A percentile compares a stretch with the other conserved stretches of the same genome.
These are phyloP conservation scores for Colletotrichum sansevieriae DNA, from an alignment of 2,329 filamentous ascomycete species.

Conservation along the genomic window DNA sequence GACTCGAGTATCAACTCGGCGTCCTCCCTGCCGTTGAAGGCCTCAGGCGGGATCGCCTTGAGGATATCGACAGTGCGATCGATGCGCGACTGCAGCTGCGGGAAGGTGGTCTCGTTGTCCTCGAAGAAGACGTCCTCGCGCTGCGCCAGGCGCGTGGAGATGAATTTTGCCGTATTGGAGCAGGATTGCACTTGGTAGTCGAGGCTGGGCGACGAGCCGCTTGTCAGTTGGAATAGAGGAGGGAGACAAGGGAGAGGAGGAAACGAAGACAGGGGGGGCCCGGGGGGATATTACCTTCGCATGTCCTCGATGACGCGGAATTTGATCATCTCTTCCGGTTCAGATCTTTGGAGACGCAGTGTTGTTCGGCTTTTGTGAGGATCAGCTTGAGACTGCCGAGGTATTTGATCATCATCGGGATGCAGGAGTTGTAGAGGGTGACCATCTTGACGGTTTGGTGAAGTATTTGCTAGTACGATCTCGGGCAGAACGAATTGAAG, in stretches of 20 bases:
- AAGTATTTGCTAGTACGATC: not conserved
- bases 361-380: slow-evolving; percentile 40
- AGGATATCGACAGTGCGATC: slow-evolving; percentile 48
- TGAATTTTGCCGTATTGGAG: slow-evolving; percentile 44
- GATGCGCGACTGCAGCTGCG: slow-evolving; percentile 33
- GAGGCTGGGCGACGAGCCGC: slow-evolving; percentile 23
- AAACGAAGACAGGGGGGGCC: not conserved
- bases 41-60: slow-evolving; percentile 44
- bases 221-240: not conserved
- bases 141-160: slow-evolving; percentile 39
- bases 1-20: slow-evolving; percentile 46
- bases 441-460: slow-evolving; percentile 20
- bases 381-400: slow-evolving; percentile 45
- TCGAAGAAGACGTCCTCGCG: slow-evolving; percentile 34
- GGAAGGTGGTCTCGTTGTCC: slow-evolving; percentile 41
- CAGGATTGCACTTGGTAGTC: slow-evolving; percentile 44
- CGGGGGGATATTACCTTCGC: slow-evolving; percentile 34
- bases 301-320: slow-evolving; percentile 43
- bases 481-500: not conserved
- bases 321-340: slow-evolving; percentile 42
- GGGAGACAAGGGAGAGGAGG: not conserved
- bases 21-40: slow-evolving; percentile 43
- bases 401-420: slow-evolving; percentile 48
- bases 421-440: slow-evolving; percentile 34
- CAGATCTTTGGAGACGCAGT: slow-evolving; percentile 27